Base-by-base conservation (phyloP, 2,329 filamentous ascomycete species). In the Calonectria henricotiae region DNA sequence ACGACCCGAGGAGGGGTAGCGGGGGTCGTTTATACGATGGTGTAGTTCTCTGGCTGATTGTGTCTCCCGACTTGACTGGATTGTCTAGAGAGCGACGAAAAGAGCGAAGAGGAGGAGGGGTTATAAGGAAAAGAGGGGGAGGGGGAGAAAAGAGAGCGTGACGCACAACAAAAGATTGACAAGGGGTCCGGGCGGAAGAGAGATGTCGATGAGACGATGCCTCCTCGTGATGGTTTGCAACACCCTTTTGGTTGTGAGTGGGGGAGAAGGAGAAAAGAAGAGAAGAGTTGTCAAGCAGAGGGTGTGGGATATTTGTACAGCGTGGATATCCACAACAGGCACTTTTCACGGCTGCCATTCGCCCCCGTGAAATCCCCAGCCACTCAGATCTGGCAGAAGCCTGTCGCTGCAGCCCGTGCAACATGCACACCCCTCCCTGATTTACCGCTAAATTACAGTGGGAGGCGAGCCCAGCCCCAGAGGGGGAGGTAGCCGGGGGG, bases 141-240 rank as follows among this genome's bases (percentile, higher is more conserved):
- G 78, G 76, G 73, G 75, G 63, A 61, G 66, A 79, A 79, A 77
- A 78, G 80, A 81, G 77, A 79, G 79, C 77, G 76, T 76, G 81
- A 81, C 79, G 78, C 81, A 30, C 27, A 30, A 83, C 80, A 82
- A 82, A 79, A 77, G 79, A 79, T 82, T 83, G 84, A 85, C 84
- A 85, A 85, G 85, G 86, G 87, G 84, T 85, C 88, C 87, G 87
- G 88, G 83, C 86, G 83, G 84, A 84, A 86, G 83, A 83, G 83
- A 80, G 82, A 79, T 76, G 74, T 81, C 81, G 73, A 79, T 85
- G 82, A 85, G 85, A 85, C 85, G 85, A 86, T 83, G 86, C 27
- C 84, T 85, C 85, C 83, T 83, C 79, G 82, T 80, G 81, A 83
- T 76, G 76, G 82, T 90, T 90, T 89, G 88, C 88, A 87, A 86